Percentiles rank a stretch among this genome's conserved stretches.
Conservation (phyloP, 1,139 yeast genomes). For the Yamadazyma epiphylla region DNA sequence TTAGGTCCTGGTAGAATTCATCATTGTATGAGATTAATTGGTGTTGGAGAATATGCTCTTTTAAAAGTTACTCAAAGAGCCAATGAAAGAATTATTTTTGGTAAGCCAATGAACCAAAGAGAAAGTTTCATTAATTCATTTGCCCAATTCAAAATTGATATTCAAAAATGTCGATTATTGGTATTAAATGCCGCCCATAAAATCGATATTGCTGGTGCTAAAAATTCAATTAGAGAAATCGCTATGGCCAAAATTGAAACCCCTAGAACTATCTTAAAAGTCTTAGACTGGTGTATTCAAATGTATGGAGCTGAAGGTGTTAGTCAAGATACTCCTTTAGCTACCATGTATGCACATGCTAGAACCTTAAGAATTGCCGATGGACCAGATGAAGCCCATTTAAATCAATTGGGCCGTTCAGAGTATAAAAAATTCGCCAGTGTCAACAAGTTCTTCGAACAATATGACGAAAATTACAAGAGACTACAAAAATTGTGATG, state of each 20-base stretch:
- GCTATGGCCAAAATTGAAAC: conserved; percentile 69
- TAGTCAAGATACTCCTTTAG: conserved; percentile 60
- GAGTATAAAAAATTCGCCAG: conserved; percentile 33
- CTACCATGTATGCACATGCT: conserved; percentile 51
- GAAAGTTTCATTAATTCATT: conserved; percentile 50
- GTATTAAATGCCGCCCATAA: conserved; percentile 66
- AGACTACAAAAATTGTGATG: conserved; percentile 25
- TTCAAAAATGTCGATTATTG: conserved; percentile 54
- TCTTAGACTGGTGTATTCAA: conserved; percentile 67
- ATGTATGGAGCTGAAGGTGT: conserved; percentile 71
- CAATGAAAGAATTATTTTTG: conserved; percentile 52
- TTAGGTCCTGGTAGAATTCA: conserved; percentile 74
- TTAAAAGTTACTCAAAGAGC: conserved; percentile 53
- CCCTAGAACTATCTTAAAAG: conserved; percentile 52
- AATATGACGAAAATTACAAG: conserved; percentile 17
- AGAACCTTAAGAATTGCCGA: conserved; percentile 69
- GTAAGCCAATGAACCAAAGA: conserved; percentile 49
- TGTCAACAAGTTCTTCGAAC: conserved; percentile 32
- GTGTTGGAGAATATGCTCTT: conserved; percentile 62
- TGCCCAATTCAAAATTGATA: conserved; percentile 57
- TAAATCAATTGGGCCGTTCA: conserved; percentile 54
- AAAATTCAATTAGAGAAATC: conserved; percentile 55
- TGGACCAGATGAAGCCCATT: conserved; percentile 75
- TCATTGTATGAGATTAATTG: conserved; percentile 70
- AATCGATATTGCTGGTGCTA: conserved; percentile 56